These are phyloP conservation scores for Anisodus tanguticus DNA, from an alignment of 257 asterid genomes.

Conservation along the genomic window DNA sequence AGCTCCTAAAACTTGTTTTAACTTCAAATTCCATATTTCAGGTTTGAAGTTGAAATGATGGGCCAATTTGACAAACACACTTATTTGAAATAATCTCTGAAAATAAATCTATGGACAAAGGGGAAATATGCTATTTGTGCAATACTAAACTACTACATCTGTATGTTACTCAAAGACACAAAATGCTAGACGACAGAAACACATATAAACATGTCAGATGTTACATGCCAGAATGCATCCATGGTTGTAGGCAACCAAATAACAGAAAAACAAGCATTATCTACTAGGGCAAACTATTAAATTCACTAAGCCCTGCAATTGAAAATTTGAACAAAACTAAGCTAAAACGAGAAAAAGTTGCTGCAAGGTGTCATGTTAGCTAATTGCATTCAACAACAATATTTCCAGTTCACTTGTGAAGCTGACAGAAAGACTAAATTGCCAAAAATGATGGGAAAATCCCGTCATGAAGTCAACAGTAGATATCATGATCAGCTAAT, in stretches of 20 bases:
- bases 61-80: neutral
- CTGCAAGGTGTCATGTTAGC: constrained; percentile 10
- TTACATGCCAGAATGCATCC: neutral
- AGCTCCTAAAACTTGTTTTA: neutral
- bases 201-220: neutral
- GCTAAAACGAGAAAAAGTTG: neutral
- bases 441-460: neutral
- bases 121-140: neutral
- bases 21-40: constrained; percentile 4
- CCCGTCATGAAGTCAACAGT: neutral
- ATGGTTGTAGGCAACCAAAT: neutral
- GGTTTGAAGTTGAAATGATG: neutral
- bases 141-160: neutral
- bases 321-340: constrained; percentile 17
- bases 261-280: neutral
- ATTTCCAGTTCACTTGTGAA: neutral
- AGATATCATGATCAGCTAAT: neutral
- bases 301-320: constrained; percentile 1
- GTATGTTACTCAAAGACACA: constrained; percentile 1
- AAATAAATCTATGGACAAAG: neutral
- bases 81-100: neutral
- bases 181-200: neutral
- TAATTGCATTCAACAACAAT: neutral
- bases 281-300: constrained; percentile 12
- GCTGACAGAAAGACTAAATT: constrained; percentile 22